phyloP scores from a whole-genome alignment of 2,329 filamentous ascomycete species.

The Thielaviopsis ethacetica region DNA sequence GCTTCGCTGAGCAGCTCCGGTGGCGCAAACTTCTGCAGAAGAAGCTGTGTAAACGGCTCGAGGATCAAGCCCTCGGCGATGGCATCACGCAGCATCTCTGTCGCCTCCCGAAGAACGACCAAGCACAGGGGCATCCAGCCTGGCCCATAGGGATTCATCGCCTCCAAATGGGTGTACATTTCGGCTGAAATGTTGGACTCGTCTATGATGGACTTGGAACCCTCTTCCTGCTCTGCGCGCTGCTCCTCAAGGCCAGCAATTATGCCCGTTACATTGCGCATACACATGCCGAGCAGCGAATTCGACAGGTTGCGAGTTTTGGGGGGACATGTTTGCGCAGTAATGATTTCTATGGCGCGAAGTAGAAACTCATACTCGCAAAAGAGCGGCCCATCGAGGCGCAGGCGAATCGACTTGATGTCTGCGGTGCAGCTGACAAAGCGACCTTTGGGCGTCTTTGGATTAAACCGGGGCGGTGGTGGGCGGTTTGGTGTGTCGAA shows the following conservation, averaged over 20 bases:
- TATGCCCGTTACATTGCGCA: conserved; percentile 15
- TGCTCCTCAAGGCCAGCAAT: conserved; percentile 2
- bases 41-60: conserved; percentile 13
- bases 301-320: conserved; percentile 12
- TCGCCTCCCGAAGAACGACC: conserved; percentile 20
- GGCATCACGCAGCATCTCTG: conserved; percentile 18
- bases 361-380: conserved; percentile 10
- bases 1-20: conserved; percentile 18
- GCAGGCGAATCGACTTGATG: not conserved
- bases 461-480: not conserved
- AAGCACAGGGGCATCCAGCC: conserved; percentile 22
- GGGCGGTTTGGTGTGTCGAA: conserved; percentile 5
- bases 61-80: conserved; percentile 19
- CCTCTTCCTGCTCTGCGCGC: conserved; percentile 17
- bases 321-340: not conserved
- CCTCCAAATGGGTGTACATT: conserved; percentile 22
- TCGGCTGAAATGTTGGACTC: conserved; percentile 14
- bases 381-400: conserved; percentile 1
- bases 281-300: conserved; percentile 22
- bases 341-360: conserved; percentile 1
- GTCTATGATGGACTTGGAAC: conserved; percentile 11
- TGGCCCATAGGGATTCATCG: conserved; percentile 13
- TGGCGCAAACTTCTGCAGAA: conserved; percentile 18
- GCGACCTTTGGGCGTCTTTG: not conserved
- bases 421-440: not conserved